Base-by-base conservation (phyloP, 352 stramenopile genomes). In the Phytophthora europaea region DNA sequence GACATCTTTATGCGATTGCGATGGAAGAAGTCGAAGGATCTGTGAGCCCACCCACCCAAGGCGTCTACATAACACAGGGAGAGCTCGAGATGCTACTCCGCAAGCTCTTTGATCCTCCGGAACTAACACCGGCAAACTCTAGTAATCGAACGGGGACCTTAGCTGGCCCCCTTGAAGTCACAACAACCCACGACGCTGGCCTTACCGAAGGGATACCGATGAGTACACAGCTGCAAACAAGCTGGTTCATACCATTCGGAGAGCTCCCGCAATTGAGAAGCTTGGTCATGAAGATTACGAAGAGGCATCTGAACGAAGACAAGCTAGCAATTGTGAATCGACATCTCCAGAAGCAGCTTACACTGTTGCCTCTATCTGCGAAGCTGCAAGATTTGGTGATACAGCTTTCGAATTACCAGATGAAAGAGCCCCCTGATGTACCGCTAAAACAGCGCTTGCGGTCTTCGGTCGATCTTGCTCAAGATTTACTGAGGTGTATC, bases 191-290 rank as follows among this genome's bases (percentile, higher is more conserved):
- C 5, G 23, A 62, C 1, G 63, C 74, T 23, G 77, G 15, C 0
- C 7, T 31, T 28, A 18, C 18, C 15, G 54, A 64, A 38, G 48
- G 34, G 8, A 72, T 81, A 38, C 45, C 73, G 12, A 70, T 81
- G 59, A 59, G 58, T 22, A 79, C 59, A 20, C 73, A 85, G 15
- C 65, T 92, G 1, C 73, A 83, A 64, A 79, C 83, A 13, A 91
- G 81, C 36, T 92, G 85, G 85, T 89, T 92, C 57, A 48, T 92
- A n/a, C 84, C 84, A 10, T 89, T 93, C 16, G 81, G 88, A 18
- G 66, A 90, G 13, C 64, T 90, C 13, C 38, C 72, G 13, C 61
- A 79, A 6, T 61, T 91, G 9, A 75, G 84, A 20, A 82, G 43
- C 50, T 67, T 89, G 20, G 70, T 92, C 5, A 80, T 89, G 45